Evolutionary conservation across 345 rosid genomes (phyloP).

Genomic region (Camelina laxa): DNA sequence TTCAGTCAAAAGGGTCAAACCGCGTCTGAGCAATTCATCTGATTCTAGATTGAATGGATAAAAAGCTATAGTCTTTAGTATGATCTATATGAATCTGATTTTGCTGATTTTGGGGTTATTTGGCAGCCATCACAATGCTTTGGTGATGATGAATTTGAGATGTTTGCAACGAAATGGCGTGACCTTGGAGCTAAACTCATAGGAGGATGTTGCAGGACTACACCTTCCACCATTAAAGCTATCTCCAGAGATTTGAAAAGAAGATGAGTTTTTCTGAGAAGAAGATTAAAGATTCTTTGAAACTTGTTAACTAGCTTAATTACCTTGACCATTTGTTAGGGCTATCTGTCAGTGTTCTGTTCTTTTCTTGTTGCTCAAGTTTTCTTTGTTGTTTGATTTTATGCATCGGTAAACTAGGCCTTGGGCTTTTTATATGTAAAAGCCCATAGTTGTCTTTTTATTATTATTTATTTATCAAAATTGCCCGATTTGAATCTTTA

Average conservation of each 20-base stretch:
- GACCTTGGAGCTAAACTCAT: conserved; percentile 81
- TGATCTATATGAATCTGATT: not conserved
- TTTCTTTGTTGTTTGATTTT: conserved; percentile 10
- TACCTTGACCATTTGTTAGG: conserved; percentile 17
- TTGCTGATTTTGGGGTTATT: not conserved
- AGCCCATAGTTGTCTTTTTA: not conserved
- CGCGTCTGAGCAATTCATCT: not conserved
- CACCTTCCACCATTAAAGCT: conserved; percentile 73
- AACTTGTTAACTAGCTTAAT: conserved; percentile 6
- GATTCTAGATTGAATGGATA: not conserved
- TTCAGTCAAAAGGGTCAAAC: conserved; percentile 1
- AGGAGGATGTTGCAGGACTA: conserved; percentile 88
- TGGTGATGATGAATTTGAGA: conserved; percentile 67
- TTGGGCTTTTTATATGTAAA: conserved; percentile 6
- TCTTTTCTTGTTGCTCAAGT: conserved; percentile 34
- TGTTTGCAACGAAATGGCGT: conserved; percentile 70
- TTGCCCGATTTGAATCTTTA: not conserved
- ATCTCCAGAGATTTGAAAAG: conserved; percentile 63
- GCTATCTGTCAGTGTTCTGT: not conserved
- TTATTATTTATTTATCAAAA: not conserved
- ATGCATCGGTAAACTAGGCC: conserved; percentile 28
- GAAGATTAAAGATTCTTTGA: conserved; percentile 16
- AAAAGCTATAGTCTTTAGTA: not conserved
- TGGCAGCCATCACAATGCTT: conserved; percentile 84
- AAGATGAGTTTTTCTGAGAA: conserved; percentile 36